Conservation (phyloP, 345 rosid species). For the Populus deltoides region DNA sequence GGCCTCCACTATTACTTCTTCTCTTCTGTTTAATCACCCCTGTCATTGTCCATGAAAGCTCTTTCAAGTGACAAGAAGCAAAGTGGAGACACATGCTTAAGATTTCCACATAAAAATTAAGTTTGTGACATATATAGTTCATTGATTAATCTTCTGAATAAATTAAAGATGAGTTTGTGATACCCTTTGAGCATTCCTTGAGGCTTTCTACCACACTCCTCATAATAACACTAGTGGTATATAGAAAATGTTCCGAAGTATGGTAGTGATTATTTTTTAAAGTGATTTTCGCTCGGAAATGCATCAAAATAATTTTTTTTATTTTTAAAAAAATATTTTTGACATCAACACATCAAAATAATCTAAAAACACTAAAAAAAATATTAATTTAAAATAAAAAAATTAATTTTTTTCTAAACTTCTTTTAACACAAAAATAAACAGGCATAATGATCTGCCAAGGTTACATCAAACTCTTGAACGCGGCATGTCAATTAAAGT, state of each 20-base stretch:
- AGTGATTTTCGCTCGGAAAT: fast-evolving
- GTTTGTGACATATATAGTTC: not conserved
- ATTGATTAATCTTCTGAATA: not conserved
- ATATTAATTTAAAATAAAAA: too few relatives aligned
- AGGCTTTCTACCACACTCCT: slow-evolving; percentile 5
- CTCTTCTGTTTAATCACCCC: not conserved
- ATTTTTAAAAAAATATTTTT: too few relatives aligned
- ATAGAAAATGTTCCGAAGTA: fast-evolving
- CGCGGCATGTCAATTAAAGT: not conserved
- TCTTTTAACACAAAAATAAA: too few relatives aligned
- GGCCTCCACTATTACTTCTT: slow-evolving; percentile 5
- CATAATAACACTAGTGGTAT: not conserved
- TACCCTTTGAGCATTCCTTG: not conserved
- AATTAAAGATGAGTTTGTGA: not conserved
- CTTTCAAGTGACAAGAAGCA: slow-evolving; percentile 5
- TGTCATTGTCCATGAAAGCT: slow-evolving; percentile 4
- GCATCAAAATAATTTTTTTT: too few relatives aligned
- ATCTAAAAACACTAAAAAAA: too few relatives aligned
- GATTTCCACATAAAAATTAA: not conserved
- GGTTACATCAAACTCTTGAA: not conserved
- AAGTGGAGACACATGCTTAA: slow-evolving; percentile 16
- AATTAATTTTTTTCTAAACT: too few relatives aligned
- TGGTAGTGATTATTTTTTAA: fast-evolving
- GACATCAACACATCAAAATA: fast-evolving
- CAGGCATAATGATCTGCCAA: too few relatives aligned